phyloP scores from a whole-genome alignment of 805 yeast genomes.

The Candida pseudofarinosa region DNA sequence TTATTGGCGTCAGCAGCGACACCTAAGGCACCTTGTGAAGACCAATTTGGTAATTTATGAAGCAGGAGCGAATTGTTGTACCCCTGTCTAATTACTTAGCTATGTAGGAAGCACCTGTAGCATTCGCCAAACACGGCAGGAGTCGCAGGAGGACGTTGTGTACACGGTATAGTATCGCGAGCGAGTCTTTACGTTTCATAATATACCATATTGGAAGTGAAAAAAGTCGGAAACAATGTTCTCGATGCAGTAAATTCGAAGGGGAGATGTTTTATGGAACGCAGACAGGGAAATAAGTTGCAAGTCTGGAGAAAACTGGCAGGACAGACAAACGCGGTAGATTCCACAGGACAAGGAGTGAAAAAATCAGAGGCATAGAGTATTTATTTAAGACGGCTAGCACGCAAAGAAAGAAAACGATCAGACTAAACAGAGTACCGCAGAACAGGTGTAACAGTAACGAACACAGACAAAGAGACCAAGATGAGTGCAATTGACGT shows the following conservation, averaged over 20 bases:
- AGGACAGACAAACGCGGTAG: background rate
- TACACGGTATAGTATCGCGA: background rate
- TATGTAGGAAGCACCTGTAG: background rate
- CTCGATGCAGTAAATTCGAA: background rate
- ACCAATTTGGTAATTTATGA: background rate
- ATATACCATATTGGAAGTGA: background rate
- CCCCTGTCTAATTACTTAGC: too few relatives aligned
- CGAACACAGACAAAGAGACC: background rate
- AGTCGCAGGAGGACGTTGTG: background rate
- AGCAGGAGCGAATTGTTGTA: too few relatives aligned
- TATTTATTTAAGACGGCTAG: background rate
- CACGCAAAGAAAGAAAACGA: background rate
- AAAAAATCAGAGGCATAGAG: background rate
- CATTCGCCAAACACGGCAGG: background rate
- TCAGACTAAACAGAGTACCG: background rate
- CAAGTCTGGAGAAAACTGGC: background rate
- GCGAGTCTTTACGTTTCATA: background rate
- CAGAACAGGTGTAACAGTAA: background rate
- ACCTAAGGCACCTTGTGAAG: background rate
- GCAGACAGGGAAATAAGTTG: background rate
- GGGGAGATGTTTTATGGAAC: background rate
- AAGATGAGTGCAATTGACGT: constrained; percentile 19
- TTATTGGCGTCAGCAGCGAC: background rate
- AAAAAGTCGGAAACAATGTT: background rate
- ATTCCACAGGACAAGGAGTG: background rate